phyloP scores from a whole-genome alignment of 306 rosid species.

The Argentina anserina region DNA sequence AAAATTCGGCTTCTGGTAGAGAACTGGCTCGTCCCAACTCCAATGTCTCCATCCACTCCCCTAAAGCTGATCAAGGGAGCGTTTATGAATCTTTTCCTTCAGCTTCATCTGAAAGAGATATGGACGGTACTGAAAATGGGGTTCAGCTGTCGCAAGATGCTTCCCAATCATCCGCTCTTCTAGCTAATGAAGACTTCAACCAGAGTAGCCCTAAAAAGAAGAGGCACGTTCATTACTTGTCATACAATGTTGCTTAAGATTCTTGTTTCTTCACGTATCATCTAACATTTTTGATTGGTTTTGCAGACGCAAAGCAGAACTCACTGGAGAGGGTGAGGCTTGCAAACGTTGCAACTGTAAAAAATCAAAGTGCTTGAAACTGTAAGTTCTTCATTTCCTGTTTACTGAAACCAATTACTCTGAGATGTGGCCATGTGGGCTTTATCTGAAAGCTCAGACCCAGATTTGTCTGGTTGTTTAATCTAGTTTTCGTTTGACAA shows the following conservation, averaged over 20 bases:
- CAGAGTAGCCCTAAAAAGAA: conserved; percentile 77
- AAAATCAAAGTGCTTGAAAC: conserved; percentile 93
- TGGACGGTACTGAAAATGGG: conserved; percentile 39
- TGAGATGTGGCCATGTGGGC: too few species aligned
- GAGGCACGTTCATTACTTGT: conserved; percentile 42
- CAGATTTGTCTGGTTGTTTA: background rate
- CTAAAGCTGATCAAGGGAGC: conserved; percentile 43
- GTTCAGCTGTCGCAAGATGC: conserved; percentile 56
- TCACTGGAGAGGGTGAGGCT: conserved; percentile 53
- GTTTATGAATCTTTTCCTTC: conserved; percentile 29
- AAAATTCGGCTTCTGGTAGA: conserved; percentile 42
- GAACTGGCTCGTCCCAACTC: conserved; percentile 40
- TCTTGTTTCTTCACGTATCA: conserved; percentile 24
- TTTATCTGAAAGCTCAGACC: background rate
- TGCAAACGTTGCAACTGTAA: conserved; percentile 92
- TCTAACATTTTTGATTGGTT: conserved; percentile 25
- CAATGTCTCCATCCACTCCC: conserved; percentile 37
- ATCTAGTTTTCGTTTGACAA: background rate
- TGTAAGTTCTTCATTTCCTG: conserved; percentile 46
- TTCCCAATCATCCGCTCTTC: conserved; percentile 39
- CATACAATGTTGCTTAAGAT: background rate
- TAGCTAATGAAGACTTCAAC: conserved; percentile 54
- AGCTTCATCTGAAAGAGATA: conserved; percentile 45
- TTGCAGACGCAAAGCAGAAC: conserved; percentile 72
- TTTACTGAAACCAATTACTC: conserved; percentile 5